Evolutionary conservation across 75 land plant species (phyloP).

Genomic region (Cupressus sempervirens): DNA sequence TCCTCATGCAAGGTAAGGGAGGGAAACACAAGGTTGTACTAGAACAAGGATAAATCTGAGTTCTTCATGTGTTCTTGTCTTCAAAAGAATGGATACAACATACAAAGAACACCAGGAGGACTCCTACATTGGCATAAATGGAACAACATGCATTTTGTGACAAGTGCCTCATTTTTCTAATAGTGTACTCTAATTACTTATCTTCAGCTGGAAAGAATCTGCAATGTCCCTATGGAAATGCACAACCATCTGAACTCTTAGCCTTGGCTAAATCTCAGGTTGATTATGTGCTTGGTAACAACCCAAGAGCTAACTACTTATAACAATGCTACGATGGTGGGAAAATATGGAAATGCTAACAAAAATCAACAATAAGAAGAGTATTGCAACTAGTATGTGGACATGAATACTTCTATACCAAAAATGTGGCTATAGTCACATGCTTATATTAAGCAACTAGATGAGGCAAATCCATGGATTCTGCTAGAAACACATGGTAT

Average conservation of each 20-base stretch:
- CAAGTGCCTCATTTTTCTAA: slow-evolving; percentile 27
- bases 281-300: slow-evolving; percentile 39
- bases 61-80: slow-evolving; percentile 30
- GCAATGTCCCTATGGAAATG: slow-evolving; percentile 16
- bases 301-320: slow-evolving; percentile 33
- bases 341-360: background rate
- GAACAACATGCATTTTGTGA: slow-evolving; percentile 50
- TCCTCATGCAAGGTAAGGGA: slow-evolving; percentile 44
- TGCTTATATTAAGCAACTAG: too few relatives aligned
- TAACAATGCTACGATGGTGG: slow-evolving; percentile 28
- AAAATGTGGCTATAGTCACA: too few relatives aligned
- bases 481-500: slow-evolving; percentile 40
- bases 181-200: slow-evolving; percentile 29
- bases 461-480: slow-evolving; percentile 27
- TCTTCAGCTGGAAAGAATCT: slow-evolving; percentile 15
- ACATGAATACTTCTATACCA: too few relatives aligned
- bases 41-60: slow-evolving; percentile 22
- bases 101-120: slow-evolving; percentile 32
- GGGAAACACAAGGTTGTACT: slow-evolving; percentile 13
- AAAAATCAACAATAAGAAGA: background rate
- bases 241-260: slow-evolving; percentile 18
- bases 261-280: slow-evolving; percentile 29
- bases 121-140: slow-evolving; percentile 25
- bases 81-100: slow-evolving; percentile 26
- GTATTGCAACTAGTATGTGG: too few relatives aligned